A percentile compares a stretch with the other conserved stretches of the same genome.
Conservation (phyloP, 306 rosid species). For the Purshia tridentata region DNA sequence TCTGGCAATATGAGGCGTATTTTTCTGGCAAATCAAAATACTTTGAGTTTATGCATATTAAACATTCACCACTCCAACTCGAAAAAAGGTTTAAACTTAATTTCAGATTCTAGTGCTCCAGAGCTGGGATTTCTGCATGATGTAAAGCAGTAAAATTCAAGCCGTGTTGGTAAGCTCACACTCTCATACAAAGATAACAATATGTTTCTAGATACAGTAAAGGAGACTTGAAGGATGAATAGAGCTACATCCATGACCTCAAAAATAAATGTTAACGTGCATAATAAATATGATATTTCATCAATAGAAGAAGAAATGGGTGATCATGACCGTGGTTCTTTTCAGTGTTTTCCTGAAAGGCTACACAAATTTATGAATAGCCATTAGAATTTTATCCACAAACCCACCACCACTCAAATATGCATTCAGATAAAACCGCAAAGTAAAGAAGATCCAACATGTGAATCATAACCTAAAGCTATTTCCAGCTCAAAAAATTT, state of each 20-base stretch:
- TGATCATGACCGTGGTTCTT: background rate
- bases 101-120: background rate
- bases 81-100: background rate
- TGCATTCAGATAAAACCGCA: background rate
- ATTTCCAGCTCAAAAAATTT: constrained; percentile 15
- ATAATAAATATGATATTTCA: background rate
- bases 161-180: background rate
- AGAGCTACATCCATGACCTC: background rate
- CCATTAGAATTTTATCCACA: background rate
- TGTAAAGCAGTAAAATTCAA: background rate
- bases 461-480: constrained; percentile 9
- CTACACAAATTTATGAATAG: background rate
- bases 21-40: background rate
- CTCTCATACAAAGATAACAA: background rate
- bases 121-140: background rate
- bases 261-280: background rate
- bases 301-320: background rate
- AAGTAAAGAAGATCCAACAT: background rate
- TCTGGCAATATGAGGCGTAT: constrained; percentile 6
- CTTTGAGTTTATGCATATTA: background rate
- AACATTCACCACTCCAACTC: background rate
- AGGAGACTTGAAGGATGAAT: background rate
- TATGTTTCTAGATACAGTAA: background rate
- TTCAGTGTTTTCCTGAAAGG: background rate
- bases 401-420: background rate